Percentiles rank a stretch among this genome's conserved stretches.
phyloP scores from a whole-genome alignment of 805 yeast genomes.

The Candida insectalens region DNA sequence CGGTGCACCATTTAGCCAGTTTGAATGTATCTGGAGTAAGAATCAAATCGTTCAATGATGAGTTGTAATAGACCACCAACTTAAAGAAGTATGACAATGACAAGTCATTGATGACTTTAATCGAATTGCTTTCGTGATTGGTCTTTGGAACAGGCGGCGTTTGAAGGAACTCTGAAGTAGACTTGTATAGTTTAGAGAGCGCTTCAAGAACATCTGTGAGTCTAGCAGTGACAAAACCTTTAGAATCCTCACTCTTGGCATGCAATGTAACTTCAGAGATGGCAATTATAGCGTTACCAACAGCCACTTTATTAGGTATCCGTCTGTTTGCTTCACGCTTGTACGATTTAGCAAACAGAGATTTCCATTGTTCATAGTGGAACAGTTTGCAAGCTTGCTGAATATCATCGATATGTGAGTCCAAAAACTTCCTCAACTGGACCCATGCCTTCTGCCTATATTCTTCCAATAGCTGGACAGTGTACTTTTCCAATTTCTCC shows the following conservation, averaged over 20 bases:
- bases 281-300: constrained; percentile 56
- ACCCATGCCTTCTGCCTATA: not conserved
- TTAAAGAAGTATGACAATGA: constrained; percentile 56
- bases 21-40: constrained; percentile 54
- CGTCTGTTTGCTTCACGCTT: constrained; percentile 51
- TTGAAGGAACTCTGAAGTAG: constrained; percentile 38
- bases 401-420: not conserved
- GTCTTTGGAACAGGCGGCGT: constrained; percentile 23
- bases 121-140: constrained; percentile 24
- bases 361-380: not conserved
- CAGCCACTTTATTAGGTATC: constrained; percentile 45
- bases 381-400: constrained; percentile 4
- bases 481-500: not conserved
- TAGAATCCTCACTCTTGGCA: constrained; percentile 57
- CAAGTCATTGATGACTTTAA: constrained; percentile 52
- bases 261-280: constrained; percentile 47
- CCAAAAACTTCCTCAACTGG: not conserved
- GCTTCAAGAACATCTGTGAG: constrained; percentile 51
- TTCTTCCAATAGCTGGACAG: not conserved
- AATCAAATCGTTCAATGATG: constrained; percentile 52
- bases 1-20: constrained; percentile 66
- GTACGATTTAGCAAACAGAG: constrained; percentile 26
- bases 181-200: constrained; percentile 50
- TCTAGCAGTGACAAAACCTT: constrained; percentile 39
- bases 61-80: constrained; percentile 54